A percentile compares a stretch with the other conserved stretches of the same genome.
Evolutionary conservation across 1,284 basidiomycete species (phyloP).

Genomic region (Phellopilus nigrolimitatus): DNA sequence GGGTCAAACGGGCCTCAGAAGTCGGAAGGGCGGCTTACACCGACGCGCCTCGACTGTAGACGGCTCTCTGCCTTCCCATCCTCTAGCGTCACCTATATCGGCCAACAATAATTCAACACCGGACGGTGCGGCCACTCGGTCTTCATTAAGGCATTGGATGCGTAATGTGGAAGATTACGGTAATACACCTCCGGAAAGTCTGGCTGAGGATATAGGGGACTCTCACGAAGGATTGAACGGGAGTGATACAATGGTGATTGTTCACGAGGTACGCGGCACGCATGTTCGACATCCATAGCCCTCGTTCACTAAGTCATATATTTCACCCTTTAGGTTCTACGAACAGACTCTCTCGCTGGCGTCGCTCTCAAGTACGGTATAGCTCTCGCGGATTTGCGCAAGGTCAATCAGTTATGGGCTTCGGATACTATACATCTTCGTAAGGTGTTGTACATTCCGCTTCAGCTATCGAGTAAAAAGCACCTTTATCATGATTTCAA

Average conservation of each 20-base stretch:
- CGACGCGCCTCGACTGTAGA: conserved; percentile 7
- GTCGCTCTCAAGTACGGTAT: conserved; percentile 87
- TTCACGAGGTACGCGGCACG: conserved; percentile 20
- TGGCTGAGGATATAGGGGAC: background rate
- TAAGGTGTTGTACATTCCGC: conserved; percentile 75
- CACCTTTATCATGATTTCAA: conserved; percentile 3
- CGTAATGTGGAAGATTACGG: conserved; percentile 1
- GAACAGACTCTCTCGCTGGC: conserved; percentile 76
- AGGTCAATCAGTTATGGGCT: conserved; percentile 86
- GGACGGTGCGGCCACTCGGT: conserved; percentile 8
- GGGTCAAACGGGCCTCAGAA: conserved; percentile 9
- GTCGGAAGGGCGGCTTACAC: conserved; percentile 9
- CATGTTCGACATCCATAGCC: too few relatives aligned
- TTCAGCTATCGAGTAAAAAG: conserved; percentile 37
- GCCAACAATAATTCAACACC: background rate
- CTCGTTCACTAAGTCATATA: too few relatives aligned
- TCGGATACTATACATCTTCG: conserved; percentile 87
- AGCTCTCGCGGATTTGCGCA: conserved; percentile 73
- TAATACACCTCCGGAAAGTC: background rate
- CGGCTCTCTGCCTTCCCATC: conserved; percentile 12
- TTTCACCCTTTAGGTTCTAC: conserved; percentile 46
- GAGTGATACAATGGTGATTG: conserved; percentile 16
- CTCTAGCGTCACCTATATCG: background rate
- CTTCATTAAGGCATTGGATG: conserved; percentile 7
- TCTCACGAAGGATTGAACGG: background rate